Percentiles rank a stretch among this genome's conserved stretches.
These are phyloP conservation scores for Akanthomyces dipterigenus DNA, from an alignment of 2,329 filamentous ascomycete genomes.

Conservation along the genomic window DNA sequence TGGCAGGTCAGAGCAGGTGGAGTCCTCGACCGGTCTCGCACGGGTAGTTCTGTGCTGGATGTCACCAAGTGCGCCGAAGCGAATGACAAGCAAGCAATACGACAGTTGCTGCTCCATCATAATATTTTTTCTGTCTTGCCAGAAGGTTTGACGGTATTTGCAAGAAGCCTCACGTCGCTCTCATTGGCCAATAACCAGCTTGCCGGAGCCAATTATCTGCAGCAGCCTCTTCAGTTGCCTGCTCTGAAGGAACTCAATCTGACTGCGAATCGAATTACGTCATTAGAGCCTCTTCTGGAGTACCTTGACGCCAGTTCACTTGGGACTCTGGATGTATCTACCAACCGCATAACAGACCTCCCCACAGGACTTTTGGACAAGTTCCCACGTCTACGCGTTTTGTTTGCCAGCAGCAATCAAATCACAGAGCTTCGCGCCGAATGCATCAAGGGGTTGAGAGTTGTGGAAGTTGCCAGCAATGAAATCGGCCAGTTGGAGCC, in stretches of 20 bases:
- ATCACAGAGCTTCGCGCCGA: slow-evolving; percentile 67
- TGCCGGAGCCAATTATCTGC: slow-evolving; percentile 57
- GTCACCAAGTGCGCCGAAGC: slow-evolving; percentile 50
- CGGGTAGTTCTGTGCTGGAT: slow-evolving; percentile 54
- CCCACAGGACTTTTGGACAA: slow-evolving; percentile 54
- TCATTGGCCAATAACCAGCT: slow-evolving; percentile 72
- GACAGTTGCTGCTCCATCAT: slow-evolving; percentile 63
- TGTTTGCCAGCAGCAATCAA: slow-evolving; percentile 75
- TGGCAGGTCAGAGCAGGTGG: slow-evolving; percentile 55
- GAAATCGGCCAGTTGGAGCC: slow-evolving; percentile 78
- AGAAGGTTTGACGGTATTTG: slow-evolving; percentile 62
- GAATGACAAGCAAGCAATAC: slow-evolving; percentile 44
- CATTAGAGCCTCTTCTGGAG: slow-evolving; percentile 57
- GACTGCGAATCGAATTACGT: slow-evolving; percentile 64
- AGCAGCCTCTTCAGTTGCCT: slow-evolving; percentile 60
- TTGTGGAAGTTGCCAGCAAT: slow-evolving; percentile 76
- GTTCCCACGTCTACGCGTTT: slow-evolving; percentile 64
- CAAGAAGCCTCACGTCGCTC: slow-evolving; percentile 61
- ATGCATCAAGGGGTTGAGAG: slow-evolving; percentile 63
- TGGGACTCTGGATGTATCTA: slow-evolving; percentile 70
- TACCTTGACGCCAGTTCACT: slow-evolving; percentile 68
- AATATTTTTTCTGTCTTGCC: slow-evolving; percentile 71
- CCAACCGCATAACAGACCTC: slow-evolving; percentile 70
- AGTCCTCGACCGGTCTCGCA: slow-evolving; percentile 63
- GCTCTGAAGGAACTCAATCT: slow-evolving; percentile 72